These are phyloP conservation scores for Spergularia marina DNA, from an alignment of 148 eudicot genomes.

Conservation along the genomic window DNA sequence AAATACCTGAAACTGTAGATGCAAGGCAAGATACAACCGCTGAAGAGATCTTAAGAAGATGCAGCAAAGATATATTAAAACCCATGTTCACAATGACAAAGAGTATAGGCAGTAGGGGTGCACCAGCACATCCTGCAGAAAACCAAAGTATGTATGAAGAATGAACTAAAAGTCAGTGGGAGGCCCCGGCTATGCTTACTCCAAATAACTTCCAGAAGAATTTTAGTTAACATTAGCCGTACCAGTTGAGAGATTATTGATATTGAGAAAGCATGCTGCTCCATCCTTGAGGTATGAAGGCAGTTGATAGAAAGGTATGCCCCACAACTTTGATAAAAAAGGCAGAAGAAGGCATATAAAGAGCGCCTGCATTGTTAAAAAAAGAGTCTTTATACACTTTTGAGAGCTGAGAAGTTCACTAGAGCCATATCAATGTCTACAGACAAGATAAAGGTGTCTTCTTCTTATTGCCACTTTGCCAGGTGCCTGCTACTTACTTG, in stretches of 20 bases:
- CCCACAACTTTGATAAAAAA: slow-evolving; percentile 89
- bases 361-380: slow-evolving; percentile 55
- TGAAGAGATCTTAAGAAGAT: slow-evolving; percentile 85
- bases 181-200: not conserved
- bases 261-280: slow-evolving; percentile 94
- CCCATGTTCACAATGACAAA: slow-evolving; percentile 91
- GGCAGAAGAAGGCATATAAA: slow-evolving; percentile 94
- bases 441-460: not conserved
- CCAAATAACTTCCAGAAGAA: not conserved
- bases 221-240: slow-evolving; percentile 14
- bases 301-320: slow-evolving; percentile 83
- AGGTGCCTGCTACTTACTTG: slow-evolving; percentile 34
- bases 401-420: not conserved
- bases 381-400: not conserved
- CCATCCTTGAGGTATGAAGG: slow-evolving; percentile 87
- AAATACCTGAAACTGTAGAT: slow-evolving; percentile 82
- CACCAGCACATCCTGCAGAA: slow-evolving; percentile 80
- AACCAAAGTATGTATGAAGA: slow-evolving; percentile 12
- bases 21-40: slow-evolving; percentile 93
- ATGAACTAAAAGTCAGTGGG: not conserved
- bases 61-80: slow-evolving; percentile 81
- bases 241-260: slow-evolving; percentile 64
- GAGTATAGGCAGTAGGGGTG: slow-evolving; percentile 81
- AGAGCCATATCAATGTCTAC: not conserved
- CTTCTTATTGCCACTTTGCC: not conserved